Evolutionary conservation across 495 filamentous ascomycete genomes (phyloP).

Genomic region (Pyrenopolyporus hunteri): DNA sequence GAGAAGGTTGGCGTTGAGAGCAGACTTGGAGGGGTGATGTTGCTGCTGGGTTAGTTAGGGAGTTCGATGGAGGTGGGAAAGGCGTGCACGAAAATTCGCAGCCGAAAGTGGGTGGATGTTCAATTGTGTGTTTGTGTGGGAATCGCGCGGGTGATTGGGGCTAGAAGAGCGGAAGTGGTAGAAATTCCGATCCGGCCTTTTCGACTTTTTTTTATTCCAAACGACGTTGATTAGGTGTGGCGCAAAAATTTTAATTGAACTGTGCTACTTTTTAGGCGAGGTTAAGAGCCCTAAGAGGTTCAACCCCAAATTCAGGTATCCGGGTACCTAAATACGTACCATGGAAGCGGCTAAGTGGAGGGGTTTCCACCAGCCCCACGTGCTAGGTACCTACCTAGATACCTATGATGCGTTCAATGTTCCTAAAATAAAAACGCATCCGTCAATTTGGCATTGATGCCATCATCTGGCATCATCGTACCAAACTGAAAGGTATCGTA

Average conservation of each 20-base stretch:
- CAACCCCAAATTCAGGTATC: not conserved
- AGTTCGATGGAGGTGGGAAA: conserved; percentile 8
- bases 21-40: not conserved
- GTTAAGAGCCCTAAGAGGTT: conserved; percentile 31
- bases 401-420: too few species aligned
- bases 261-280: conserved; percentile 32
- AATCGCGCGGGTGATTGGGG: conserved; percentile 30
- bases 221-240: conserved; percentile 36
- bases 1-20: conserved; percentile 12
- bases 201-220: not conserved
- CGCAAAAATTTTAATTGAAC: too few species aligned
- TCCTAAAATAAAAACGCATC: too few species aligned
- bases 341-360: too few species aligned
- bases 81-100: conserved; percentile 19
- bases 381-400: too few species aligned
- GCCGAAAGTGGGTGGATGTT: conserved; percentile 16
- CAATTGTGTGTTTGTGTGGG: not conserved
- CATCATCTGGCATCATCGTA: too few species aligned
- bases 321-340: not conserved
- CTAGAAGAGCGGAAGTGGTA: conserved; percentile 2
- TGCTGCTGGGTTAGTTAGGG: not conserved
- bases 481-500: too few species aligned
- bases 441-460: too few species aligned
- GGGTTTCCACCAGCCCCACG: too few species aligned
- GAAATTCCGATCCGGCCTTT: conserved; percentile 14